Evolutionary conservation across 2,329 filamentous ascomycete species (phyloP), one percentile per base, ranked within the genome.

Genomic region (Aquanectria penicillioides): DNA sequence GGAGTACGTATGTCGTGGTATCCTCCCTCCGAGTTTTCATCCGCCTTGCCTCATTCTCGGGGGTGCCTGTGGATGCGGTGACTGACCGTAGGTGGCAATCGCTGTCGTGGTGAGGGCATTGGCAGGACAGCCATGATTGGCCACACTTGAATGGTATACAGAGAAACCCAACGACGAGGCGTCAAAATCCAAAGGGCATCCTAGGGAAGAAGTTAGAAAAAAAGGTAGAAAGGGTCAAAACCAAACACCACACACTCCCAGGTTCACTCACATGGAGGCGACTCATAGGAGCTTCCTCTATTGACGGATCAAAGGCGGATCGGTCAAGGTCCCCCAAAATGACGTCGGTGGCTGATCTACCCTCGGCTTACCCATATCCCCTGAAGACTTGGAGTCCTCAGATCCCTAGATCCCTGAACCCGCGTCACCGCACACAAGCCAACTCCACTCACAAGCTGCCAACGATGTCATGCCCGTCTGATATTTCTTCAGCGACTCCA

Each of bases 321-420:
- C 56, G 56, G 59, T 52, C 40, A 29, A 36, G 29, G 44, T 58
- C n/a, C 51, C n/a, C 47, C 59, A n/a, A 23, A 66, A 62, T 71
- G 69, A 71, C 69, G 68, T 71, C 34, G 49, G 50, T 66, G 67
- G 67, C 67, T 65, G 57, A 58, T 53, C 51, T 43, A 33, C 49
- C 33, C 41, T 46, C 8, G 47, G 46, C 51, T 43, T 58, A 47
- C 57, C 23, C 29, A 33, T 31, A 53, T 64, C 68, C 68, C 67
- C 63, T 70, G 58, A 52, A 57, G 36, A 47, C 54, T 40, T 51
- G 43, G 18, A 37, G 22, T 36, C 15, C n/a, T 15, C 13, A 6
- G 8, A 34, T 26, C 26, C 49, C 25, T 36, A 17, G 22, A 41
- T 41, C 36, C 40, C 15, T 51, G 57, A 62, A 34, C 63, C 56